Conservation (phyloP, 2,329 filamentous ascomycete species). For the Coleophoma crateriformis region DNA sequence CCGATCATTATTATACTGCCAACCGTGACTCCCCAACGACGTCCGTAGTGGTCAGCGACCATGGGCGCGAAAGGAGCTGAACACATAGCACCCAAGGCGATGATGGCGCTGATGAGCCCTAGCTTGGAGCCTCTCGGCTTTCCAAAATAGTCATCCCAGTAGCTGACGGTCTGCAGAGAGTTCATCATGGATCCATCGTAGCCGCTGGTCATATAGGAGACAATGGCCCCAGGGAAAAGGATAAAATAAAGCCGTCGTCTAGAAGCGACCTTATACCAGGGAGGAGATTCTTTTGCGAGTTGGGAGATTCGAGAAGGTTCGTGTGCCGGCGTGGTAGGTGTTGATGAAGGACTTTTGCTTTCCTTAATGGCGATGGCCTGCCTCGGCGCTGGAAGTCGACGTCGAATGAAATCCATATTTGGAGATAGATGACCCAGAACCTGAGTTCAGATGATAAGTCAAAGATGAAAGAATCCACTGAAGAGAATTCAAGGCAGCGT, state of each 20-base stretch:
- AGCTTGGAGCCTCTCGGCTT: slow-evolving; percentile 26
- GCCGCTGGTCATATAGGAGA: slow-evolving; percentile 36
- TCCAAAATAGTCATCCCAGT: slow-evolving; percentile 33
- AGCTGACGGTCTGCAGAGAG: slow-evolving; percentile 34
- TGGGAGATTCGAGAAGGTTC: slow-evolving; percentile 24
- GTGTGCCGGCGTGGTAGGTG: slow-evolving; percentile 6
- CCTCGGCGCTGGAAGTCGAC: slow-evolving; percentile 21
- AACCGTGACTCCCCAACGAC: slow-evolving; percentile 25
- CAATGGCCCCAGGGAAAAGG: slow-evolving; percentile 28
- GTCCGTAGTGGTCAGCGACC: slow-evolving; percentile 25
- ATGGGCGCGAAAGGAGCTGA: slow-evolving; percentile 24
- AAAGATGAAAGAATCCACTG: too few relatives aligned
- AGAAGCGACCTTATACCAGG: slow-evolving; percentile 27
- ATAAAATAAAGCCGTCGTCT: slow-evolving; percentile 26
- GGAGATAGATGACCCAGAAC: not conserved
- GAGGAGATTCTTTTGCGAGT: slow-evolving; percentile 18
- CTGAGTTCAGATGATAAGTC: too few relatives aligned
- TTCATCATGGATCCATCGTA: slow-evolving; percentile 47
- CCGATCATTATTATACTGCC: slow-evolving; percentile 27
- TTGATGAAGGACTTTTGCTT: not conserved
- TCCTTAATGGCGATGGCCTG: slow-evolving; percentile 15
- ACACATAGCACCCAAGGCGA: slow-evolving; percentile 41
- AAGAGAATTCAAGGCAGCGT: too few relatives aligned
- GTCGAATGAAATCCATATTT: slow-evolving; percentile 19
- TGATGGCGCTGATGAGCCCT: slow-evolving; percentile 34